Base-by-base conservation (phyloP, 1,139 yeast genomes). In the Candida mesenterica region DNA sequence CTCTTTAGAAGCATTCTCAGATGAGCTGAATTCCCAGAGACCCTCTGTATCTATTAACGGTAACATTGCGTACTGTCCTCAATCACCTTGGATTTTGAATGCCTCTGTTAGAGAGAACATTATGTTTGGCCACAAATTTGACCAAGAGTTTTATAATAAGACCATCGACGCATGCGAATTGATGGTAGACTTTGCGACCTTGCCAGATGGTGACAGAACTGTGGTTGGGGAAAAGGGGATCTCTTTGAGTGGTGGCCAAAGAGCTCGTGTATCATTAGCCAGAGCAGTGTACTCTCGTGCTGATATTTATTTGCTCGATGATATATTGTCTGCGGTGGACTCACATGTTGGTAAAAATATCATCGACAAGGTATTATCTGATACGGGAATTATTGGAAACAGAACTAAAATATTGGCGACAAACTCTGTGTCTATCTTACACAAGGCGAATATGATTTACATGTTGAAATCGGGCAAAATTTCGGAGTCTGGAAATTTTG, bases 171-270 rank as follows among this genome's bases (percentile, higher is more conserved):
- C 57, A 2, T 55, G 60, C 37, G 52, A 53, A 36, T 48, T 55
- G 39, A 30, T 39, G 9, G 38, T 48, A 8, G 60, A 55, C 29
- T 49, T 53, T 27, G 49, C 44, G 9, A 45, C 46, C 3, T 48
- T 55, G 30, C 56, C 60, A 4, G 53, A 55, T 32, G 59, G 57
- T 3, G 59, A 55, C 28, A 46, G 41, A 12, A 55, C 59, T 1
- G 34, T 50, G 4, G 59, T 55, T 8, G 60, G 60, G 2, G 60
- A 55, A 28, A 55, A 54, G 33, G 60, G 60, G n/a, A 51, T 55
- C 12, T 49, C 60, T 3, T 49, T 55, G 15, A 52, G 57, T 24
- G 59, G 59, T 9, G 60, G 60, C 3, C 60, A 55, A 28, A 55
- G 52, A 34, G 60, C 60, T 1, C 44, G 60, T 29, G 45, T 55